phyloP scores from a whole-genome alignment of 2,329 filamentous ascomycete genomes.

The Curvularia eragrostidis region DNA sequence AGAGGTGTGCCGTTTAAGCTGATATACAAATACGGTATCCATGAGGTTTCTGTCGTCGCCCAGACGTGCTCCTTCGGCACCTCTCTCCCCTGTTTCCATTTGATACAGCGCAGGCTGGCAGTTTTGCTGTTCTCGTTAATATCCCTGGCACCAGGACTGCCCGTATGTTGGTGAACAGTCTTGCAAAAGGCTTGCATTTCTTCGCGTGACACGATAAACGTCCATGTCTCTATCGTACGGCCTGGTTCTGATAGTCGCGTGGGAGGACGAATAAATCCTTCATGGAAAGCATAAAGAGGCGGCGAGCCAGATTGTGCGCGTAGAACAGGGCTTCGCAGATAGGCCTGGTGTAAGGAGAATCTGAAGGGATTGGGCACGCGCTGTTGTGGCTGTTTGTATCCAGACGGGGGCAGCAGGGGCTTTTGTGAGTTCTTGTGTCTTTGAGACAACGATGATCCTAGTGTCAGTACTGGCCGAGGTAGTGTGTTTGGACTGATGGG shows the following conservation, averaged over 20 bases:
- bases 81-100: slow-evolving; percentile 35
- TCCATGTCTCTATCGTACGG: slow-evolving; percentile 52
- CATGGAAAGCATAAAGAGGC: slow-evolving; percentile 64
- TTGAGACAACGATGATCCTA: background rate
- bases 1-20: slow-evolving; percentile 65
- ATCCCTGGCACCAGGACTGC: slow-evolving; percentile 38
- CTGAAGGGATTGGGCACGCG: slow-evolving; percentile 54
- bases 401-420: slow-evolving; percentile 48
- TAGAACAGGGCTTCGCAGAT: slow-evolving; percentile 62
- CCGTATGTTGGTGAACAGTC: slow-evolving; percentile 32
- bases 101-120: slow-evolving; percentile 74
- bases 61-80: slow-evolving; percentile 61
- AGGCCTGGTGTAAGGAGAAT: slow-evolving; percentile 64
- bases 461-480: background rate
- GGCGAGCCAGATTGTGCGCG: slow-evolving; percentile 26
- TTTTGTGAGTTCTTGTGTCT: background rate
- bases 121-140: slow-evolving; percentile 63
- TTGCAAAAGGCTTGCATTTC: slow-evolving; percentile 49
- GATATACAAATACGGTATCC: slow-evolving; percentile 74
- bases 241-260: slow-evolving; percentile 42
- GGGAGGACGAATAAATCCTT: slow-evolving; percentile 60
- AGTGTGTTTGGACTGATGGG: background rate
- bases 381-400: slow-evolving; percentile 45
- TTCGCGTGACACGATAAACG: slow-evolving; percentile 56
- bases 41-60: slow-evolving; percentile 68